Conservation (phyloP, 306 rosid genomes). For the Trifolium fragiferum region DNA sequence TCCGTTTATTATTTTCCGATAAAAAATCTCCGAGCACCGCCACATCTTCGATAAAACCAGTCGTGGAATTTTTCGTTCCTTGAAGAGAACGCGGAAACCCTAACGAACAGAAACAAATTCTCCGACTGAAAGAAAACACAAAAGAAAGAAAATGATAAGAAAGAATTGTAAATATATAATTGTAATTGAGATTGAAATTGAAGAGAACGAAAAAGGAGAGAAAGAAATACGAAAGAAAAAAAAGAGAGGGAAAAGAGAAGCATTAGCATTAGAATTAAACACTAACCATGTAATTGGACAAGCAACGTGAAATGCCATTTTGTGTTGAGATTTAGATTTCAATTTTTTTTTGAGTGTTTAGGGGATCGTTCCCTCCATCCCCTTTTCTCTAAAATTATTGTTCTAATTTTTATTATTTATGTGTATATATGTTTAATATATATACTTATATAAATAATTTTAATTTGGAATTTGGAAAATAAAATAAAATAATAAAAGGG, state of each 20-base stretch:
- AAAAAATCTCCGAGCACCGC: constrained; percentile 58
- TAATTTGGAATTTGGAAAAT: not conserved
- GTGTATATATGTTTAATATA: not conserved
- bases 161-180: not conserved
- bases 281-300: constrained; percentile 56
- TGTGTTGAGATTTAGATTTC: constrained; percentile 48
- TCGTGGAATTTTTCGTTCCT: not conserved
- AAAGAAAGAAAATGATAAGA: not conserved
- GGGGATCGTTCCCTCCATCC: constrained; percentile 46
- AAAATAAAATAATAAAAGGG: not conserved
- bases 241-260: not conserved
- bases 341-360: constrained; percentile 42
- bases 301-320: constrained; percentile 57
- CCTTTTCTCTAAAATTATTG: constrained; percentile 41
- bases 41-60: constrained; percentile 59
- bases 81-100: constrained; percentile 49
- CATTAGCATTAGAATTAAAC: not conserved
- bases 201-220: not conserved
- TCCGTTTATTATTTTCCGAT: constrained; percentile 45
- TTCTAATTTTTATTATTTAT: not conserved
- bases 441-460: not conserved
- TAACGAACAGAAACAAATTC: constrained; percentile 51
- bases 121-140: constrained; percentile 38
- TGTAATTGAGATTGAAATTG: too few relatives aligned
- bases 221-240: not conserved